Conservation (phyloP, 1,284 basidiomycete genomes). For the Abortiporus biennis region DNA sequence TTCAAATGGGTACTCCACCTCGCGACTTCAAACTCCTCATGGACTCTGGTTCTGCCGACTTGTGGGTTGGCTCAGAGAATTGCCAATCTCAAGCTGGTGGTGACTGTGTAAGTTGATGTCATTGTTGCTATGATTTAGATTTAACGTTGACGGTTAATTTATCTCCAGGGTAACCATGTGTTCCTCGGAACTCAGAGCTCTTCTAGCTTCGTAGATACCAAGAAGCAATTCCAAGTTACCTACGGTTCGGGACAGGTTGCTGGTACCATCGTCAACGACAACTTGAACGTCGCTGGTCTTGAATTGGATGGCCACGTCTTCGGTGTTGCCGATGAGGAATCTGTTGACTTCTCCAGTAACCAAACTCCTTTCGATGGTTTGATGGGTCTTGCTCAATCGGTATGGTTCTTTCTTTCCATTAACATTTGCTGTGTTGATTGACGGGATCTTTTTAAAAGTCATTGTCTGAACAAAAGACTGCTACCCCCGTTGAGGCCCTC, state of each 20-base stretch:
- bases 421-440: neutral
- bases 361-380: constrained; percentile 69
- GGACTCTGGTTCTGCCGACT: constrained; percentile 84
- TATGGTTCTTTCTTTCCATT: constrained; percentile 23
- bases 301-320: constrained; percentile 60
- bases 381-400: constrained; percentile 77
- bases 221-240: constrained; percentile 58
- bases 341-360: constrained; percentile 52
- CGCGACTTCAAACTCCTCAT: constrained; percentile 68
- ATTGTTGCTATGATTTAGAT: neutral
- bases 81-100: constrained; percentile 44
- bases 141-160: too few species aligned
- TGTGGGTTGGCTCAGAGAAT: constrained; percentile 68
- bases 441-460: constrained; percentile 24
- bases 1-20: constrained; percentile 78
- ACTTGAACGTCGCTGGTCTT: constrained; percentile 65
- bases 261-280: constrained; percentile 65
- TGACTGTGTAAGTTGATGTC: constrained; percentile 40
- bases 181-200: constrained; percentile 66
- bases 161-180: constrained; percentile 50
- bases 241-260: constrained; percentile 74
- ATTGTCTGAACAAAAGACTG: constrained; percentile 59
- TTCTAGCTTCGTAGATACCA: constrained; percentile 53
- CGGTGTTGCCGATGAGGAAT: constrained; percentile 64
- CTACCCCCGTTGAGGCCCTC: constrained; percentile 75